Conservation (phyloP, 768 basidiomycete species). For the Botryobasidium botryosum region DNA sequence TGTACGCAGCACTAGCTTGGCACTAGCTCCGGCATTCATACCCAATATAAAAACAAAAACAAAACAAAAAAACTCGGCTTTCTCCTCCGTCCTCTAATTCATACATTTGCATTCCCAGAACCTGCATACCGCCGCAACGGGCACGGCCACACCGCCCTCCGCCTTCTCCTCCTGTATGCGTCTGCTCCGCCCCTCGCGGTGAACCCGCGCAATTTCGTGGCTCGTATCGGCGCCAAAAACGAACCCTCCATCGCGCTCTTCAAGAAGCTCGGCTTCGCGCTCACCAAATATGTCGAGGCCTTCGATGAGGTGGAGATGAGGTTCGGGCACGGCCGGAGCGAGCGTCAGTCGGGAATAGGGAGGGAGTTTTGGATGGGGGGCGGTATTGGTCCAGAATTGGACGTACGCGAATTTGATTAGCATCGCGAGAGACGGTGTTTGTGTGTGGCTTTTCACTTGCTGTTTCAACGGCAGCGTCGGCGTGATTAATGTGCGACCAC, state of each 20-base stretch:
- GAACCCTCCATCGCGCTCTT: constrained; percentile 55
- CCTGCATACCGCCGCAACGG: constrained; percentile 51
- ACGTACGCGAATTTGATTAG: no score
- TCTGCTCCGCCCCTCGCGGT: constrained; percentile 24
- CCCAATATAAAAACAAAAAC: no score
- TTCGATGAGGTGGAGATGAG: constrained; percentile 80
- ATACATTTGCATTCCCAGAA: constrained; percentile 29
- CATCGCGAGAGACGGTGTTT: no score
- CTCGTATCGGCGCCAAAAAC: constrained; percentile 56
- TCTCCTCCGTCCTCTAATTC: neutral
- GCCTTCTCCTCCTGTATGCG: constrained; percentile 50
- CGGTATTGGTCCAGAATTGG: no score
- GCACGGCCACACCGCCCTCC: constrained; percentile 42
- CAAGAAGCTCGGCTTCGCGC: constrained; percentile 52
- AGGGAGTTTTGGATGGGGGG: no score
- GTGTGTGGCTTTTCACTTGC: no score
- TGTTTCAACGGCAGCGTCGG: no score
- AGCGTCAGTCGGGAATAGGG: no score
- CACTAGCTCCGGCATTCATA: no score
- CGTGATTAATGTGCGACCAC: no score
- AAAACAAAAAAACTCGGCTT: neutral
- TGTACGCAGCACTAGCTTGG: no score
- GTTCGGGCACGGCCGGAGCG: no score
- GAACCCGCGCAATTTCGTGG: constrained; percentile 37
- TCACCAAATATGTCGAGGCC: constrained; percentile 49